A percentile compares a stretch with the other conserved stretches of the same genome.
Evolutionary conservation across 2,329 filamentous ascomycete genomes (phyloP).

Genomic region (Botrytis cinerea): DNA sequence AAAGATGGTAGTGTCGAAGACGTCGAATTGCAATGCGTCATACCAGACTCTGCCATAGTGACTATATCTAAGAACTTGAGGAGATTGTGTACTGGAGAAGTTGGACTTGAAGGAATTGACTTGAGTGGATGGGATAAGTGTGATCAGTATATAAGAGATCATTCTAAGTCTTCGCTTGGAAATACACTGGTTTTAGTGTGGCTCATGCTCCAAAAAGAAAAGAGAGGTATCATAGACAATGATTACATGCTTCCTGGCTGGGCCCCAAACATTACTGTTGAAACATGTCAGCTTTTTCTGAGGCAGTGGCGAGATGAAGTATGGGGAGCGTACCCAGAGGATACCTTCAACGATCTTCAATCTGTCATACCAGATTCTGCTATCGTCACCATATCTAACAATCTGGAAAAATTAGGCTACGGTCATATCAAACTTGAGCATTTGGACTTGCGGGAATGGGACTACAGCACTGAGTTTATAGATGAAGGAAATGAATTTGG

Average conservation of each 20-base stretch:
- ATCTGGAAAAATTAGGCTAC: neutral
- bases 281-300: neutral
- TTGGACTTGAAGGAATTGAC: neutral
- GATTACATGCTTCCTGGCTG: neutral
- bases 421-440: neutral
- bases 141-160: neutral
- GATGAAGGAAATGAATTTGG: neutral
- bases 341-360: neutral
- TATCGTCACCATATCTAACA: neutral
- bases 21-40: neutral
- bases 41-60: neutral
- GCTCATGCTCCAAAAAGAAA: neutral
- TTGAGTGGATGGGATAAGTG: neutral
- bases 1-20: neutral
- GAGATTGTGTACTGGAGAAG: neutral
- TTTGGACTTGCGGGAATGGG: neutral
- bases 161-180: neutral
- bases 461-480: neutral
- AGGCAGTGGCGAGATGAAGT: neutral
- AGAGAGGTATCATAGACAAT: neutral
- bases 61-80: neutral
- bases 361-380: neutral
- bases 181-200: neutral
- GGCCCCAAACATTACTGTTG: neutral
- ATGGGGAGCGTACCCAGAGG: neutral